These are phyloP conservation scores for Heterobasidion occidentale DNA, from an alignment of 1,284 basidiomycete species.

Conservation along the genomic window DNA sequence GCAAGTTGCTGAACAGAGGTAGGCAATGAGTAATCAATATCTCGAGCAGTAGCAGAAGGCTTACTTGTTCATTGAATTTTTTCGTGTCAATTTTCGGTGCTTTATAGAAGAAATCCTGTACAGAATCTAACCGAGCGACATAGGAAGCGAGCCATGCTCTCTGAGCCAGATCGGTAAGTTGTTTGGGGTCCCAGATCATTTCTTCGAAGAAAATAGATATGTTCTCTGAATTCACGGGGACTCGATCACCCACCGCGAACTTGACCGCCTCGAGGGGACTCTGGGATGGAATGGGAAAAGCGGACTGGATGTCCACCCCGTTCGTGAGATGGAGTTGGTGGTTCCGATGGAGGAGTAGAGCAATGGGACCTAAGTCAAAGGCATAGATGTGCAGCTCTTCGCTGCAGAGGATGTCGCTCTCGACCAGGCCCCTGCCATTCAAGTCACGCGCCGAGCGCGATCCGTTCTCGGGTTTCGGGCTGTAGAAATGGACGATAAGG, in stretches of 20 bases:
- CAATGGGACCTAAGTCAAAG: conserved; percentile 38
- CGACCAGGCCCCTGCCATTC: conserved; percentile 9
- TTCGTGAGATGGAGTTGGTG: conserved; percentile 28
- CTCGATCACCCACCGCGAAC: conserved; percentile 1
- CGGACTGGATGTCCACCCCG: conserved; percentile 53
- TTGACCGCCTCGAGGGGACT: conserved; percentile 3
- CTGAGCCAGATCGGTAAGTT: conserved; percentile 24
- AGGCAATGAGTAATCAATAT: background rate
- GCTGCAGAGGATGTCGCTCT: conserved; percentile 19
- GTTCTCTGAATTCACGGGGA: conserved; percentile 1
- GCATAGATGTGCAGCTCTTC: conserved; percentile 21
- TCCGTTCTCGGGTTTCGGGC: conserved; percentile 10
- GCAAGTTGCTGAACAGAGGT: conserved; percentile 15
- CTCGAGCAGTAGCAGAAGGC: background rate
- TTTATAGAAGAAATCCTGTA: conserved; percentile 14
- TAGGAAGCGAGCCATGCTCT: conserved; percentile 43
- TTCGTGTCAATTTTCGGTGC: conserved; percentile 9
- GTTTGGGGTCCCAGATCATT: conserved; percentile 1
- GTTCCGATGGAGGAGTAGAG: conserved; percentile 33
- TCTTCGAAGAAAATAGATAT: conserved; percentile 6
- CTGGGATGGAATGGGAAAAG: conserved; percentile 5
- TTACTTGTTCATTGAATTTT: conserved; percentile 7
- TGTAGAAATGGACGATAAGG: conserved; percentile 20
- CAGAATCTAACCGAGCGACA: conserved; percentile 33
- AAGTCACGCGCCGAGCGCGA: no score